Evolutionary conservation across 1,284 basidiomycete genomes (phyloP), one percentile per base, ranked within the genome.

Genomic region (Heterobasidion parviporum): DNA sequence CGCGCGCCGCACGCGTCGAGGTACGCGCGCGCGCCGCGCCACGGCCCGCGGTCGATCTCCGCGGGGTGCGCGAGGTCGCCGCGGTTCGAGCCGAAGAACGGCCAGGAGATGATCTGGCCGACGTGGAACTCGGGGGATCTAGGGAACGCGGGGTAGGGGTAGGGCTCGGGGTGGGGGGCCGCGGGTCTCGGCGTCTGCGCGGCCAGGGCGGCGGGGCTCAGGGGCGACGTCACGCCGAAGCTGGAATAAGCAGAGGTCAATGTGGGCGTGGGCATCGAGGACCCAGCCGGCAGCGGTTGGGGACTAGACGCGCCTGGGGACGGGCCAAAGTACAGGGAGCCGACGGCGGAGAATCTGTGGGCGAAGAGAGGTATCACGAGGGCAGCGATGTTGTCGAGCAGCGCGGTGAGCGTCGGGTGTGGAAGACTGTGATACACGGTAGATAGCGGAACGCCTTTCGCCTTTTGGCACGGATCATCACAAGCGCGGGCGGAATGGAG

Each of bases 61-160:
- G 74, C 70, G 2, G 86, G 81, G 62, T 87, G 83, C 1, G 70
- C 63, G 18, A 89, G 76, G 56, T 87, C 83, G 34, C 89, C 89
- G 38, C 89, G 78, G 62, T 85, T 82, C 8, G 85, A 85, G 47
- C 89, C 89, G 66, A 92, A 92, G 75, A 92, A 92, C 1, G 89
- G 85, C 88, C 89, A 92, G 2, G 88, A 89, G 55, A 92, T 80
- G 63, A 92, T 91, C 7, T 85, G 85, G 2, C 88, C 88, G 44
- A 91, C 74, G 55, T 84, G 80, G 66, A 79, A 82, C 57, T 79
- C 72, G 61, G 65, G 60, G 10, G 53, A 54, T 14, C 38, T 20
- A 33, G 50, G 53, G 49, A 51, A 46, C 34, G 60, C 50, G 33
- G 50, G 51, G 20, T 36, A n/a, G 35, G 55, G 33, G 26, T 26